Evolutionary conservation across 768 basidiomycete genomes (phyloP).

Genomic region (Tulasnella sp.): DNA sequence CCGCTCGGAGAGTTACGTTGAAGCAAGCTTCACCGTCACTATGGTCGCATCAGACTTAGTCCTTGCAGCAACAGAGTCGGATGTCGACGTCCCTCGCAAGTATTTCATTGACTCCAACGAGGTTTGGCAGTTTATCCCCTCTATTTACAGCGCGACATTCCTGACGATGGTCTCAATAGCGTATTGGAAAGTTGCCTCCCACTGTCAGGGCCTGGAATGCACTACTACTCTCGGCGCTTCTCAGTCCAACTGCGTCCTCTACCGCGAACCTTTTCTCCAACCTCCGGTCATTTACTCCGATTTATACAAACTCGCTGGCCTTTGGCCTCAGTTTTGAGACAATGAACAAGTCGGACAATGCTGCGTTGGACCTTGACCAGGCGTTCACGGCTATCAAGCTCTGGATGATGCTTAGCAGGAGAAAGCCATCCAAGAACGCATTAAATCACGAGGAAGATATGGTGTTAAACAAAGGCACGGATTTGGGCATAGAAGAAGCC

Average conservation of each 20-base stretch:
- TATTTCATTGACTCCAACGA: slow-evolving; percentile 32
- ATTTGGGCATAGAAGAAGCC: not conserved
- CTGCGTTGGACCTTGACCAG: slow-evolving; percentile 55
- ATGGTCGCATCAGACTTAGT: slow-evolving; percentile 47
- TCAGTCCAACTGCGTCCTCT: slow-evolving; percentile 32
- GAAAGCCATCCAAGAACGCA: slow-evolving; percentile 5
- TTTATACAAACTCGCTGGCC: slow-evolving; percentile 43
- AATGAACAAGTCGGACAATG: slow-evolving; percentile 36
- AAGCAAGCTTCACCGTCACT: slow-evolving; percentile 47
- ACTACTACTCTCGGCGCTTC: slow-evolving; percentile 47
- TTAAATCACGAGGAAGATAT: slow-evolving; percentile 7
- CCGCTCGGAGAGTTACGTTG: slow-evolving; percentile 41
- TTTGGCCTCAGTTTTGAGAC: slow-evolving; percentile 33
- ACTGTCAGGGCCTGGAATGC: slow-evolving; percentile 59
- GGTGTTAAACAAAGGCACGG: not conserved
- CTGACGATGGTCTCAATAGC: slow-evolving; percentile 27
- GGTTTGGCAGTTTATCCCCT: slow-evolving; percentile 27
- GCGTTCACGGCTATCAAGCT: slow-evolving; percentile 62
- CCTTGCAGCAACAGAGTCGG: slow-evolving; percentile 42
- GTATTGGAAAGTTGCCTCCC: slow-evolving; percentile 28
- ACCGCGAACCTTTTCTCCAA: slow-evolving; percentile 43
- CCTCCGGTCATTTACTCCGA: slow-evolving; percentile 43
- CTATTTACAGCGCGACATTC: not conserved
- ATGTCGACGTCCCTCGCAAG: slow-evolving; percentile 37
- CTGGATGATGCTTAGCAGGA: slow-evolving; percentile 56